Evolutionary conservation across 2,329 filamentous ascomycete species (phyloP), one percentile per base, ranked within the genome.

Genomic region (Pyrenophora graminea): DNA sequence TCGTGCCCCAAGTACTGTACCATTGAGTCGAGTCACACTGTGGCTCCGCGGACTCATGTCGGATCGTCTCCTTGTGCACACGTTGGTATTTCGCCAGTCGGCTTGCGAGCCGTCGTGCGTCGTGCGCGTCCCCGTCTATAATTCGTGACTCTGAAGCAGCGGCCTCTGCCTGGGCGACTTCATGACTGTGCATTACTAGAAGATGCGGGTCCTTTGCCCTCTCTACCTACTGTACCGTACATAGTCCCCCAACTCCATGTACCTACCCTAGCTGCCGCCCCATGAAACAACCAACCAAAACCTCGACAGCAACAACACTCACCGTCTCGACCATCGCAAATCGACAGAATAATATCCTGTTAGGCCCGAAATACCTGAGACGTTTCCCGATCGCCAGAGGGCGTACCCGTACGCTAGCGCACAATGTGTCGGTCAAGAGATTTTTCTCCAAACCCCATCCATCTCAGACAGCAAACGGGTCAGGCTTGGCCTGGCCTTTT

Each of bases 401-500:
- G 31, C 18, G 53, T 56, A 49, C 56, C 45, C 51, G 45, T 53
- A 43, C 55, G 60, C 57, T 59, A 59, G 48, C 45, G 44, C 48
- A 61, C 56, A 64, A 30, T 55, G 61, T 64, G 58, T 56, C 58
- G 49, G 52, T 27, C 47, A 54, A 48, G 31, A 55, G 47, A 51
- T 55, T 51, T 45, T 46, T 17, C n/a, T 44, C 18, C 17, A 23
- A 19, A 32, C 21, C 38, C 25, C 15, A 42, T 34, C 25, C 27
- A 48, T 66, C 30, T 52, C 59, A 71, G 40, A 68, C 52, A 44
- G 63, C 55, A 52, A 70, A 70, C 42, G 57, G 46, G 34, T 69
- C 63, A 41, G 53, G 32, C 23, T 46, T 46, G 42, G 45, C 40
- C 53, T 60, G 61, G 38, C 43, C 48, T 55, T 59, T 68, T 25